Base-by-base conservation (phyloP, 768 basidiomycete genomes). In the Auriculariales sp. region DNA sequence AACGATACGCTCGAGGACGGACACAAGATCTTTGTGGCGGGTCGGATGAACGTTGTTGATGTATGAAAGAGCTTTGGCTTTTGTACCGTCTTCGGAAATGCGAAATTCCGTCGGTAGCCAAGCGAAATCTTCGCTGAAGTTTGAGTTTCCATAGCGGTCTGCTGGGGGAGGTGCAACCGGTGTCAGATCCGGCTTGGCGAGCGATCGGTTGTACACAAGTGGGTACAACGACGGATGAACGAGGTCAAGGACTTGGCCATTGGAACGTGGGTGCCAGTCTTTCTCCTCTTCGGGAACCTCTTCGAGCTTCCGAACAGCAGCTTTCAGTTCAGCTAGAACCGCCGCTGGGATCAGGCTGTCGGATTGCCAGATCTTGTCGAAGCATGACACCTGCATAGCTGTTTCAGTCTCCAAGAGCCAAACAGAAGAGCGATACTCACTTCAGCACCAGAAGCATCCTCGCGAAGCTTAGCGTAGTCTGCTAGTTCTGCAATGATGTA, bases 1-100 rank as follows among this genome's bases (percentile, higher is more conserved):
- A 4, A 77, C 58, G 25, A 69, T 55, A 15, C 49, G 50, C 50
- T 64, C 60, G 6, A 74, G 57, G 15, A 57, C 59, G 25, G 35
- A 15, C 54, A 71, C 71, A 10, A 68, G 57, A 12, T 52, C 25
- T 14, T 32, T 36, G 49, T 66, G 54, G n/a, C n/a, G n/a, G 3
- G 57, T 53, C 4, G 68, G 71, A 51, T 75, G 59, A 19, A 78
- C 58, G 51, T 75, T 73, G 58, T 76, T 77, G 63, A 78, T 75
- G 58, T 78, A 78, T 7, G 9, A 9, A 2, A 72, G 71, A 6
- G 61, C 52, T 47, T 73, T 67, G 50, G 59, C 59, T 2, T 59
- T 58, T 3, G 49, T 47, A 33, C 64, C 62, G 10, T 61, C 47
- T 4, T 57, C 36, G 10, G 68, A 66, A 12, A 75, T 57, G 33